Base-by-base conservation (phyloP, 257 asterid genomes). In the Solanum clarkiae region DNA sequence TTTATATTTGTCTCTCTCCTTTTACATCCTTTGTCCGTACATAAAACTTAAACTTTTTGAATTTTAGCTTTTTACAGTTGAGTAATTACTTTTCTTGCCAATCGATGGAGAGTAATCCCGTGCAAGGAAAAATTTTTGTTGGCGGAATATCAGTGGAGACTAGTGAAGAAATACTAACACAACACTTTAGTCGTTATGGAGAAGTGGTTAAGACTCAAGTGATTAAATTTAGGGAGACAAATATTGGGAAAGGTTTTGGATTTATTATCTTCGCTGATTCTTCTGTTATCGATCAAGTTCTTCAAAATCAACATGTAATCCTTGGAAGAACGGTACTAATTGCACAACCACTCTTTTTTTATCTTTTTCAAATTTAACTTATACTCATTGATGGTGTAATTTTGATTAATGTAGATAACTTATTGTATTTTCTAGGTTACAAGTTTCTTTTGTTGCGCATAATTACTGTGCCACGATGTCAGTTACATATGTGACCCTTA, bases 101-200 rank as follows among this genome's bases (percentile, higher is more conserved):
- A 36, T 3, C 42, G 4, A 87, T 87, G 87, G 87, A 79, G 42
- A 4, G 42, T 18, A 29, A 8, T 57, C 57, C 36, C 7, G 3
- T 80, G 29, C 44, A 70, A 3, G 55, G 57, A 3, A 84, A 71
- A 42, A 1, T 80, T 47, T 87, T 87, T 62, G 54, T 87, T 10
- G 87, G 86, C 14, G 87, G 89, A 69, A 22, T 87, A 24, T 44
- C 89, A 15, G 49, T 22, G 8, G 42, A 4, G 60, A 70, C 89
- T 6, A 36, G 20, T n/a, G 83, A 81, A 32, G 69, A 81, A 10
- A 45, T 24, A 9, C 68, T 87, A 6, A 29, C 10, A 9, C 49
- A 70, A 2, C 40, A 87, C 57, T 87, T 87, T 71, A 6, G 16
- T 6, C 18, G 63, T 4, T 87, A 80, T 53, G 89, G 89, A 18